A percentile compares a stretch with the other conserved stretches of the same genome.
Evolutionary conservation across 2,329 filamentous ascomycete genomes (phyloP).

Genomic region (Aspergillus flavus): DNA sequence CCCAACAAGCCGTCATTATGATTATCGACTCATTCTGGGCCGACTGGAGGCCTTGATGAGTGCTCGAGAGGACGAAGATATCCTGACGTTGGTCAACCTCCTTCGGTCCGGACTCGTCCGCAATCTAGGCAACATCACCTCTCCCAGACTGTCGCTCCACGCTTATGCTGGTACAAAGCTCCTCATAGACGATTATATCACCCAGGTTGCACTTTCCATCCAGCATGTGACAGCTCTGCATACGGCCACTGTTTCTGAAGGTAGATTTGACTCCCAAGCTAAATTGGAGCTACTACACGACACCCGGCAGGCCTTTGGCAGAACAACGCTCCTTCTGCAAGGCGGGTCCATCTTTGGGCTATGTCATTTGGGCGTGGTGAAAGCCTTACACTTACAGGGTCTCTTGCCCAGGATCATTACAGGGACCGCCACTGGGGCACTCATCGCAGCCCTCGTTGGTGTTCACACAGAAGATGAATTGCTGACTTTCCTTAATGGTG

Average conservation of each 20-base stretch:
- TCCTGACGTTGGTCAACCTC: slow-evolving; percentile 74
- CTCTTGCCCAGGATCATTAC: slow-evolving; percentile 87
- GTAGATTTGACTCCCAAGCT: slow-evolving; percentile 67
- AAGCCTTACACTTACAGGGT: slow-evolving; percentile 77
- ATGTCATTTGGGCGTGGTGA: slow-evolving; percentile 88
- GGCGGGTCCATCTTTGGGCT: slow-evolving; percentile 90
- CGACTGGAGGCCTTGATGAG: slow-evolving; percentile 71
- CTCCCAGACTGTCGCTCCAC: slow-evolving; percentile 77
- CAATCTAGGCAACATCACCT: slow-evolving; percentile 89
- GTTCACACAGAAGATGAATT: slow-evolving; percentile 87
- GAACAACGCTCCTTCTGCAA: slow-evolving; percentile 82
- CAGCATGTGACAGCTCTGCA: slow-evolving; percentile 73
- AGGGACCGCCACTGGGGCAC: slow-evolving; percentile 84
- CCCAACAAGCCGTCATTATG: slow-evolving; percentile 77
- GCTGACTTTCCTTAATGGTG: slow-evolving; percentile 72
- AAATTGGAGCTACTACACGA: slow-evolving; percentile 88
- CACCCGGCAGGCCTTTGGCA: slow-evolving; percentile 83
- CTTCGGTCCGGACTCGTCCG: slow-evolving; percentile 75
- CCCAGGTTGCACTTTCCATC: slow-evolving; percentile 78
- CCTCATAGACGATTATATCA: slow-evolving; percentile 87
- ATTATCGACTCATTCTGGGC: slow-evolving; percentile 80
- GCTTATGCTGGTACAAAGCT: slow-evolving; percentile 88
- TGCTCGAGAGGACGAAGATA: slow-evolving; percentile 70
- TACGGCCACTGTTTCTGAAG: slow-evolving; percentile 54
- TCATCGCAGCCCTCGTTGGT: slow-evolving; percentile 85